Percentiles rank a stretch among this genome's conserved stretches.
These are phyloP conservation scores for Wickerhamiella vanderwaltii DNA, from an alignment of 805 yeast genomes.

Conservation along the genomic window DNA sequence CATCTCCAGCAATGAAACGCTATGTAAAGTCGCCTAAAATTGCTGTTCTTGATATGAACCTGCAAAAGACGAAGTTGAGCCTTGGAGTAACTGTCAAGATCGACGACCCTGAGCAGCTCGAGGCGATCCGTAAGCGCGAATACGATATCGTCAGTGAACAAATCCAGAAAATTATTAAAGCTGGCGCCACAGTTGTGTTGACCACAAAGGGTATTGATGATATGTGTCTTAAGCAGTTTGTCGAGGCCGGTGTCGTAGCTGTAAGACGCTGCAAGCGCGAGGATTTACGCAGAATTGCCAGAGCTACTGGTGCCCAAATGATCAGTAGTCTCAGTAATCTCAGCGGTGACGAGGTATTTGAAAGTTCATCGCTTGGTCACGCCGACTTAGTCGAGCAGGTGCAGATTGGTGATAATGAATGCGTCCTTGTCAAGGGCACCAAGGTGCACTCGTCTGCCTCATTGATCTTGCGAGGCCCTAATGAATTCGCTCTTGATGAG, in stretches of 20 bases:
- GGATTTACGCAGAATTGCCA: constrained; percentile 89
- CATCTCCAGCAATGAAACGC: constrained; percentile 91
- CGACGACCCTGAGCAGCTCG: constrained; percentile 94
- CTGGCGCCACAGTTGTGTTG: constrained; percentile 87
- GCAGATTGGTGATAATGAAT: constrained; percentile 89
- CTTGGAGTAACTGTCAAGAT: constrained; percentile 96
- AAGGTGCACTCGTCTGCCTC: constrained; percentile 85
- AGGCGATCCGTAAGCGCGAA: constrained; percentile 81
- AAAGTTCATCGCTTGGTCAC: constrained; percentile 66
- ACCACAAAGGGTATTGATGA: constrained; percentile 95
- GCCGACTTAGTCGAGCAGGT: constrained; percentile 90
- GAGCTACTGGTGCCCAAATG: constrained; percentile 95
- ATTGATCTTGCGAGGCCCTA: constrained; percentile 87
- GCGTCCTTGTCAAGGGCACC: constrained; percentile 82
- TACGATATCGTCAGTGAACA: constrained; percentile 75
- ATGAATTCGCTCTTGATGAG: constrained; percentile 87
- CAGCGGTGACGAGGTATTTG: constrained; percentile 93
- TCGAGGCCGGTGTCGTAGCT: constrained; percentile 85
- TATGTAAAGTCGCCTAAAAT: constrained; percentile 57
- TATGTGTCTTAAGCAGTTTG: constrained; percentile 78
- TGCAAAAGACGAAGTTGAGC: constrained; percentile 95
- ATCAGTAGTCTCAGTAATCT: constrained; percentile 78
- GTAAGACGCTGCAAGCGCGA: constrained; percentile 96
- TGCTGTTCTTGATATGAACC: constrained; percentile 80
- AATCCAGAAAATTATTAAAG: constrained; percentile 61